Conservation (phyloP, 2,329 filamentous ascomycete species). For the Pseudogymnoascus sp. region DNA sequence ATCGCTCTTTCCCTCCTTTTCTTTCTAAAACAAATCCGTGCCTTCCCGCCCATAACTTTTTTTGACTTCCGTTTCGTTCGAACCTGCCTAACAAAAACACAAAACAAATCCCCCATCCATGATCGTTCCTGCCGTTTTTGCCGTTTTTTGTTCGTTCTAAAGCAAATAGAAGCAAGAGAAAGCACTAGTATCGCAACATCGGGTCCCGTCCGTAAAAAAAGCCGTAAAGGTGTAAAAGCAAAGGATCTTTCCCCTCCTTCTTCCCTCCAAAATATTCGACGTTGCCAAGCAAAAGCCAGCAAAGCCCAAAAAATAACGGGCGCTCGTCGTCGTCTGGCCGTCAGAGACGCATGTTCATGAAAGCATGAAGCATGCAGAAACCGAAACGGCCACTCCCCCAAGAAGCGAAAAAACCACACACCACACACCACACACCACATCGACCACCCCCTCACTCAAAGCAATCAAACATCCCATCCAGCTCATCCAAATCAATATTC, state of each 20-base stretch:
- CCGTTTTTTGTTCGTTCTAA: slow-evolving; percentile 6
- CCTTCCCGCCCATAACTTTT: not conserved
- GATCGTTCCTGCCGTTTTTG: slow-evolving; percentile 4
- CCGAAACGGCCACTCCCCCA: not conserved
- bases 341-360: too few species aligned
- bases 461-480: slow-evolving; percentile 76
- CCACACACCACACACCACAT: not conserved
- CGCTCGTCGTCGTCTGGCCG: not conserved
- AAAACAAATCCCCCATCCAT: not conserved
- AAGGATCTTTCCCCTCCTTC: not conserved
- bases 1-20: not conserved
- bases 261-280: not conserved
- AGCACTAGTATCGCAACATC: not conserved
- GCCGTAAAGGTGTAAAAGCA: not conserved
- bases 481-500: slow-evolving; percentile 84
- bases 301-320: slow-evolving; percentile 9
- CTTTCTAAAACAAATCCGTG: not conserved
- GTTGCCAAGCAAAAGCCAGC: not conserved
- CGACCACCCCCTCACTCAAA: slow-evolving; percentile 29
- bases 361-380: too few species aligned
- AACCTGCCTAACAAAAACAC: too few species aligned
- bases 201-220: not conserved
- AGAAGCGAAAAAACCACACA: not conserved
- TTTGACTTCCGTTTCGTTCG: not conserved
- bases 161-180: not conserved